Evolutionary conservation across 805 yeast species (phyloP), one percentile per base, ranked within the genome.

Genomic region (Metschnikowia borealis): DNA sequence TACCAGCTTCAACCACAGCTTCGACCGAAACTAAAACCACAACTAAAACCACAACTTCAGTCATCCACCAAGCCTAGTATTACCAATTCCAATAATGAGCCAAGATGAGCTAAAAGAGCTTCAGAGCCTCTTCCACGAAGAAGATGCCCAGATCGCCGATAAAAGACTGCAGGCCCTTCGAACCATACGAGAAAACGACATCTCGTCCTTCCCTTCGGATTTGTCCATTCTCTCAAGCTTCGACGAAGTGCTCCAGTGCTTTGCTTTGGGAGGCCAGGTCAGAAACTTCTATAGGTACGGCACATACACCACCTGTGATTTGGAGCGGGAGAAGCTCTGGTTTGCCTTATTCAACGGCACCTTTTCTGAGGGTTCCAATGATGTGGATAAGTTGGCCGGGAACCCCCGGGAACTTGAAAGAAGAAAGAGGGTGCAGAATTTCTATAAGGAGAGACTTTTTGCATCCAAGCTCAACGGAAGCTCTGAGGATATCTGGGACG

Each of bases 201-300:
- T 56, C 23, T 49, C 57, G 13, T 58, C 62, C 20, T 63, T 65
- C 47, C 77, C 77, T 4, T 58, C 65, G n/a, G 65, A 65, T 23
- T 57, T 73, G 43, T 64, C 73, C 13, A 58, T 73, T 6, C 74
- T 84, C 48, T 89, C 92, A 40, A 94, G 94, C 1, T 84, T 91
- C 67, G 96, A 91, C 66, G 96, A 89, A 62, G 73, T 91, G 20
- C 77, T 90, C 42, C 84, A 81, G 43, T 92, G 98, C 65, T 89
- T 87, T 69, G 87, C 97, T 0, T 63, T 91, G 2, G 97, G 96
- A 3, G 97, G 97, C 0, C 97, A 91, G 63, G 70, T 88, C 18
- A 80, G 95, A 53, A 80, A 86, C 67, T 86, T 87, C 61, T 92
- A 91, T 64, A 73, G 97, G 48, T 86, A 82, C 62, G 97, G 97